Conservation (phyloP, 352 stramenopile species). For the Globisporangium middletonii region DNA sequence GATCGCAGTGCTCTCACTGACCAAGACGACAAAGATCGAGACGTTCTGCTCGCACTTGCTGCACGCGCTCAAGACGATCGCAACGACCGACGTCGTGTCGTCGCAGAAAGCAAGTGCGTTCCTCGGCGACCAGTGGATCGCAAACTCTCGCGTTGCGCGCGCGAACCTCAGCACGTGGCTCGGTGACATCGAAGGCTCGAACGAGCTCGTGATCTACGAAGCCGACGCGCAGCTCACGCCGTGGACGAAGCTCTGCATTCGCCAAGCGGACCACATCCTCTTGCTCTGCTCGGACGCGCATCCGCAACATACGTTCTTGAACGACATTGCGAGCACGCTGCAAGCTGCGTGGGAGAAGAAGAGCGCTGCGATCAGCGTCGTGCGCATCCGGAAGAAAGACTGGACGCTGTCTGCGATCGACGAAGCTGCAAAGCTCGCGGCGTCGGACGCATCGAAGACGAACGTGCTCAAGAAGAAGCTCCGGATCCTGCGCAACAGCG, state of each 20-base stretch:
- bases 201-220: slow-evolving; percentile 80
- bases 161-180: slow-evolving; percentile 78
- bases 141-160: slow-evolving; percentile 50
- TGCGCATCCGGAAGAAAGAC: slow-evolving; percentile 69
- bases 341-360: slow-evolving; percentile 65
- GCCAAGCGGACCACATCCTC: slow-evolving; percentile 80
- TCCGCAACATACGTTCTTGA: slow-evolving; percentile 55
- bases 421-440: slow-evolving; percentile 32
- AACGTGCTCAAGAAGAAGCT: slow-evolving; percentile 56
- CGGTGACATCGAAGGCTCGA: slow-evolving; percentile 70
- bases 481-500: slow-evolving; percentile 46
- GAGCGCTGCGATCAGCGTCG: slow-evolving; percentile 70
- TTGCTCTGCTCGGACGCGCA: slow-evolving; percentile 73
- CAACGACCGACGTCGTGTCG: slow-evolving; percentile 60
- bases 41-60: slow-evolving; percentile 72
- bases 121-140: slow-evolving; percentile 66
- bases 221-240: slow-evolving; percentile 59
- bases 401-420: slow-evolving; percentile 65
- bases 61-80: slow-evolving; percentile 56
- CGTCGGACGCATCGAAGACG: slow-evolving; percentile 40
- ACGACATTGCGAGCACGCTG: slow-evolving; percentile 66
- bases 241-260: slow-evolving; percentile 83
- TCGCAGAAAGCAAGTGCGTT: slow-evolving; percentile 60
- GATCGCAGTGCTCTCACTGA: slow-evolving; percentile 72
- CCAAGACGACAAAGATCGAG: slow-evolving; percentile 63